These are phyloP conservation scores for Mucuna pruriens DNA, from an alignment of 306 rosid species.

Conservation along the genomic window DNA sequence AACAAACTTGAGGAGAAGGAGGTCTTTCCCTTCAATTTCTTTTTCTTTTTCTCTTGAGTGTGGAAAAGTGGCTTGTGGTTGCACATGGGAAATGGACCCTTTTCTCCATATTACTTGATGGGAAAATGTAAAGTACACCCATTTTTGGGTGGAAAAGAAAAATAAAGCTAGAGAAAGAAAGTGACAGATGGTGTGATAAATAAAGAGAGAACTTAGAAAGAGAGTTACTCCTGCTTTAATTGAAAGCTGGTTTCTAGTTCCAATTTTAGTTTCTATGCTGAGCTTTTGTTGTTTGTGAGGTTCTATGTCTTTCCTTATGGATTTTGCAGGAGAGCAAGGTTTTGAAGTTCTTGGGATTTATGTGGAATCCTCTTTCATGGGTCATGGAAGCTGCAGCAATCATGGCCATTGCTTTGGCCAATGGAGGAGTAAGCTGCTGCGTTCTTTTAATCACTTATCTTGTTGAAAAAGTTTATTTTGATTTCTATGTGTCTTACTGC, in stretches of 20 bases:
- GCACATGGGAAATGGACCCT: not conserved
- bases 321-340: constrained; percentile 72
- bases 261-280: not conserved
- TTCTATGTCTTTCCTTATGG: not conserved
- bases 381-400: constrained; percentile 97
- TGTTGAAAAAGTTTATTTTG: constrained; percentile 11
- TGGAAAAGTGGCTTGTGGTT: not conserved
- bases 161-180: not conserved
- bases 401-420: constrained; percentile 91
- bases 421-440: constrained; percentile 70
- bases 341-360: constrained; percentile 80
- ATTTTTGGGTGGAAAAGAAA: not conserved
- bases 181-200: not conserved
- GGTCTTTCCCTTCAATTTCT: constrained; percentile 42
- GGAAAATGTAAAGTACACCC: not conserved
- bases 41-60: not conserved
- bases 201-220: constrained; percentile 4
- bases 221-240: not conserved
- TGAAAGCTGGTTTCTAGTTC: constrained; percentile 1
- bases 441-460: not conserved
- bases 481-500: not conserved
- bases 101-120: not conserved
- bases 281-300: constrained; percentile 13
- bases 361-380: constrained; percentile 98
- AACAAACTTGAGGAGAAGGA: constrained; percentile 85